phyloP scores from a whole-genome alignment of 495 filamentous ascomycete genomes.

The Xylaria acuta region DNA sequence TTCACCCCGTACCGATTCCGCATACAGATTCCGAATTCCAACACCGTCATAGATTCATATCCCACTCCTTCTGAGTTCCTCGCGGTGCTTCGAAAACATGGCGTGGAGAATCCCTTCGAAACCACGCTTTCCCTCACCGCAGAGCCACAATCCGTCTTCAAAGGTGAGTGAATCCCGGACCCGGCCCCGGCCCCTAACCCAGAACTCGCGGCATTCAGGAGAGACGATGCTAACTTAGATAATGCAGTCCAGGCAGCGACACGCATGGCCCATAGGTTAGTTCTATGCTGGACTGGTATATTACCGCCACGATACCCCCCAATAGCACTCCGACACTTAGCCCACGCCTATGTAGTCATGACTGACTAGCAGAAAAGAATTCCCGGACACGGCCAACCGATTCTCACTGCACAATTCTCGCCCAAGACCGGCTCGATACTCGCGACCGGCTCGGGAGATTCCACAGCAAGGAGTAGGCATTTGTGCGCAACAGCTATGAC shows the following conservation, averaged over 20 bases:
- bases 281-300: not conserved
- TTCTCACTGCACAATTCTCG: constrained; percentile 87
- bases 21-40: constrained; percentile 64
- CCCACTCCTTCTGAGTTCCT: constrained; percentile 56
- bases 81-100: constrained; percentile 54
- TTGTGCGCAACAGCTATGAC: not conserved
- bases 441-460: constrained; percentile 89
- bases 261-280: constrained; percentile 74
- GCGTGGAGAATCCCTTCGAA: constrained; percentile 56
- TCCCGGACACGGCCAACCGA: constrained; percentile 89
- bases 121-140: constrained; percentile 73
- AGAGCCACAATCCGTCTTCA: constrained; percentile 93
- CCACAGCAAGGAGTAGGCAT: constrained; percentile 70
- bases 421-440: constrained; percentile 80
- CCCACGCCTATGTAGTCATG: not conserved
- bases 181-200: not conserved
- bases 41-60: constrained; percentile 75
- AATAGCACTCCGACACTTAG: not conserved
- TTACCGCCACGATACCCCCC: not conserved
- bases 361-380: constrained; percentile 51
- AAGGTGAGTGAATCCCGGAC: constrained; percentile 33
- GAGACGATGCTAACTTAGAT: not conserved
- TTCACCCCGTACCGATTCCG: constrained; percentile 89
- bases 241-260: constrained; percentile 81
- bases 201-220: not conserved